Conservation (phyloP, 1,139 yeast genomes). For the Pneumocystis jirovecii region DNA sequence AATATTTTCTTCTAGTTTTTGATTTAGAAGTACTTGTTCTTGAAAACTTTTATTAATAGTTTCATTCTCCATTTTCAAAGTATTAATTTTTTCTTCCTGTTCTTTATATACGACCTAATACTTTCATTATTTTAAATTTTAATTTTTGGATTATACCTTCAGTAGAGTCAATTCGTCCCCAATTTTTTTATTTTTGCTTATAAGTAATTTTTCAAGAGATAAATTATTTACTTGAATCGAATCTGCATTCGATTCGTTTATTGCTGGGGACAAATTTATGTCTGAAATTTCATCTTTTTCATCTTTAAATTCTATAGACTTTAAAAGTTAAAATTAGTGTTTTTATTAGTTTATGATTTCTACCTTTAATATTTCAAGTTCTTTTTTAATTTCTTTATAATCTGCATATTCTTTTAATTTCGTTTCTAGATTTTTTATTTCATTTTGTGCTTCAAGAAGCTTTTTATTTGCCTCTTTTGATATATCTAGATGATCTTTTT, state of each 20-base stretch:
- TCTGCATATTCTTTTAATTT: slow-evolving; percentile 61
- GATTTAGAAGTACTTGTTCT: slow-evolving; percentile 33
- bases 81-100: not conserved
- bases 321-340: not conserved
- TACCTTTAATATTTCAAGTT: slow-evolving; percentile 52
- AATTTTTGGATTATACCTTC: slow-evolving; percentile 21
- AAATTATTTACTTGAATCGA: slow-evolving; percentile 11
- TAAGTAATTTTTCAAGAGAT: slow-evolving; percentile 29
- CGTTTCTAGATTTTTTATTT: not conserved
- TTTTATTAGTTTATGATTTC: slow-evolving; percentile 17
- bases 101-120: slow-evolving; percentile 22
- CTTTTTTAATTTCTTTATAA: slow-evolving; percentile 67
- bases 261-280: slow-evolving; percentile 22
- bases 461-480: not conserved
- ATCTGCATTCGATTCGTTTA: slow-evolving; percentile 24
- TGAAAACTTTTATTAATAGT: slow-evolving; percentile 25
- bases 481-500: not conserved
- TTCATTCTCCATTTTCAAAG: slow-evolving; percentile 24
- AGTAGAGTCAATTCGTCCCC: slow-evolving; percentile 44
- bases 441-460: not conserved
- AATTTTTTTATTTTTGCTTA: slow-evolving; percentile 46
- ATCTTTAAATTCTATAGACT: slow-evolving; percentile 24
- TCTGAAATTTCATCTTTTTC: slow-evolving; percentile 20
- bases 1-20: slow-evolving; percentile 57
- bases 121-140: not conserved